Evolutionary conservation across 371 early-diverging fungal species (phyloP).

Genomic region (Mortierella sp.): DNA sequence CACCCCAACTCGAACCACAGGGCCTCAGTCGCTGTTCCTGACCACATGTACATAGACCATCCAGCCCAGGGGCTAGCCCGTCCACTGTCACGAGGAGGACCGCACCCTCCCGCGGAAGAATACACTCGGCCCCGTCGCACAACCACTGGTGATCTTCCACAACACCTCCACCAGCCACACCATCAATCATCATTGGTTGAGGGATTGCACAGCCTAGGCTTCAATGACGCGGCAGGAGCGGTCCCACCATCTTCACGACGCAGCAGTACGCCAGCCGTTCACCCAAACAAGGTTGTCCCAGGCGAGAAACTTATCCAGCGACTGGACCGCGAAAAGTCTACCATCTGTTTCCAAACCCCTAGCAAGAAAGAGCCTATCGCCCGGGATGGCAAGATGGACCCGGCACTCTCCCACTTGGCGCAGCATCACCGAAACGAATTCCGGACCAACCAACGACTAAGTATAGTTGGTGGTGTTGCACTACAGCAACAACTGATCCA

Average conservation of each 20-base stretch:
- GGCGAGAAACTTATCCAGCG: constrained; percentile 36
- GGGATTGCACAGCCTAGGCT: no score
- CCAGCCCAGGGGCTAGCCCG: no score
- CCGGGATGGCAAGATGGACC: constrained; percentile 31
- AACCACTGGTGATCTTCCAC: constrained; percentile 3
- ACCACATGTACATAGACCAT: no score
- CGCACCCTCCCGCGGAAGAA: constrained; percentile 2
- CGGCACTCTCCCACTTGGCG: constrained; percentile 30
- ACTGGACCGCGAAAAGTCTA: constrained; percentile 42
- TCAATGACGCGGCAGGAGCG: no score
- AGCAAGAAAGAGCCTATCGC: constrained; percentile 3
- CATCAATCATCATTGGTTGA: no score
- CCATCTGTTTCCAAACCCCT: constrained; percentile 41
- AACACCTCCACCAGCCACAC: no score
- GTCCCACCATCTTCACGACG: constrained; percentile 2
- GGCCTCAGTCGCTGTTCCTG: no score
- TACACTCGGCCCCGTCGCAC: constrained; percentile 11
- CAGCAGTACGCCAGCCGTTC: constrained; percentile 30
- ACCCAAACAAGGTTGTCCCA: background rate
- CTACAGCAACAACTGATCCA: constrained; percentile 3
- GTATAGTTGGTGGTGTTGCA: no score
- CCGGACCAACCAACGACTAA: constrained; percentile 19
- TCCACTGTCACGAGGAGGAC: no score
- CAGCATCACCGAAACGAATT: constrained; percentile 48
- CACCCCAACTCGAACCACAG: no score